Evolutionary conservation across 768 basidiomycete genomes (phyloP).

Genomic region (Tricholoma bakamatsutake): DNA sequence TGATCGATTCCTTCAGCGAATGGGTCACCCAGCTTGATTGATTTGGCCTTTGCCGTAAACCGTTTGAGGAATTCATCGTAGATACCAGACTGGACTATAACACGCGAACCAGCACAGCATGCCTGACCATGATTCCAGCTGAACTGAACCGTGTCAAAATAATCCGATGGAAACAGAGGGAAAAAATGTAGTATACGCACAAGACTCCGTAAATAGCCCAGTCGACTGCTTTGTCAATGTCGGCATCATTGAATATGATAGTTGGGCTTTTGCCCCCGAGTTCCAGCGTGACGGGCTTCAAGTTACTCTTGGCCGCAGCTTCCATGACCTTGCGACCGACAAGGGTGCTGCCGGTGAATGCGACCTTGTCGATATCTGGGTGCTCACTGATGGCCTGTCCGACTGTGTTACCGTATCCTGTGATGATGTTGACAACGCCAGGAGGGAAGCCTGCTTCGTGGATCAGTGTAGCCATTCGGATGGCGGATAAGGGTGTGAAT

Average conservation of each 20-base stretch:
- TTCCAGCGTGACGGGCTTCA: constrained; percentile 76
- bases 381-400: constrained; percentile 70
- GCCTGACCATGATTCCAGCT: constrained; percentile 72
- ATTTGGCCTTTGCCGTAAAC: constrained; percentile 51
- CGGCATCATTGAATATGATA: constrained; percentile 61
- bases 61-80: constrained; percentile 74
- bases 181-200: constrained; percentile 44
- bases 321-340: constrained; percentile 72
- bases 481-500: constrained; percentile 66
- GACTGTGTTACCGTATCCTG: constrained; percentile 64
- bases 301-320: constrained; percentile 66
- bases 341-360: constrained; percentile 50
- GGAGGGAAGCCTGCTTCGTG: constrained; percentile 73
- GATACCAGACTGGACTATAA: constrained; percentile 75
- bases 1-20: constrained; percentile 56
- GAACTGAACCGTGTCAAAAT: constrained; percentile 3
- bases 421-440: constrained; percentile 74
- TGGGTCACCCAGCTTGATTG: constrained; percentile 65
- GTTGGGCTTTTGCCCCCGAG: constrained; percentile 67
- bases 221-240: constrained; percentile 58
- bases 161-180: not conserved
- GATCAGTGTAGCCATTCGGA: constrained; percentile 51
- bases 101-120: constrained; percentile 84
- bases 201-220: constrained; percentile 67
- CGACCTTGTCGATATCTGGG: constrained; percentile 61